phyloP scores from a whole-genome alignment of 768 basidiomycete genomes.

The Candolleomyces eurysporus region DNA sequence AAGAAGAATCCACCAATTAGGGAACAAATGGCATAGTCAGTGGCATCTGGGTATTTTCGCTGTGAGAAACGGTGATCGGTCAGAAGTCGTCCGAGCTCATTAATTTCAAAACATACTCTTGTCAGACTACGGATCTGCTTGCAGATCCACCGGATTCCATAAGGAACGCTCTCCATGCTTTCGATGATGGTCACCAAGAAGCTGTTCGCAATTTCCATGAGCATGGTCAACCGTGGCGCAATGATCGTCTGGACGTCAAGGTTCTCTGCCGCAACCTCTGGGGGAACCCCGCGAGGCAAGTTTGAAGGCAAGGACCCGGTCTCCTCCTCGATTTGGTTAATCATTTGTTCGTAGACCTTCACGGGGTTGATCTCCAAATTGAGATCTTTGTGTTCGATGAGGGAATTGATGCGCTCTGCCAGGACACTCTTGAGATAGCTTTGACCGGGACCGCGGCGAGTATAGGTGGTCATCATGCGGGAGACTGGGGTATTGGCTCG shows the following conservation, averaged over 20 bases:
- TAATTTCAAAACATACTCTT: constrained; percentile 54
- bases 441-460: constrained; percentile 96
- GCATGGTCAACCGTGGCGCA: constrained; percentile 93
- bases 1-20: constrained; percentile 99
- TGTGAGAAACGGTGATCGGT: constrained; percentile 26
- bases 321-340: constrained; percentile 98
- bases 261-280: constrained; percentile 93
- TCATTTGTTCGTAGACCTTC: constrained; percentile 99
- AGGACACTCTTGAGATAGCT: constrained; percentile 97
- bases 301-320: constrained; percentile 89
- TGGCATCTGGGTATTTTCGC: constrained; percentile 99
- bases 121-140: constrained; percentile 98
- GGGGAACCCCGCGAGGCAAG: constrained; percentile 89
- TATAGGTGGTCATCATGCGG: constrained; percentile 99
- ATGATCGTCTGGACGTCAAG: constrained; percentile 97
- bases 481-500: constrained; percentile 99
- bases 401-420: constrained; percentile 95
- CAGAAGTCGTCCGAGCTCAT: neutral
- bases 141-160: constrained; percentile 99
- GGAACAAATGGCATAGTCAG: constrained; percentile 97
- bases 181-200: constrained; percentile 98
- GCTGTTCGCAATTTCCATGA: constrained; percentile 99
- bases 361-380: constrained; percentile 99
- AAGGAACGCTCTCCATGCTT: constrained; percentile 97
- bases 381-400: constrained; percentile 99